Conservation (phyloP, 345 rosid genomes). For the Euphorbia peplus region DNA sequence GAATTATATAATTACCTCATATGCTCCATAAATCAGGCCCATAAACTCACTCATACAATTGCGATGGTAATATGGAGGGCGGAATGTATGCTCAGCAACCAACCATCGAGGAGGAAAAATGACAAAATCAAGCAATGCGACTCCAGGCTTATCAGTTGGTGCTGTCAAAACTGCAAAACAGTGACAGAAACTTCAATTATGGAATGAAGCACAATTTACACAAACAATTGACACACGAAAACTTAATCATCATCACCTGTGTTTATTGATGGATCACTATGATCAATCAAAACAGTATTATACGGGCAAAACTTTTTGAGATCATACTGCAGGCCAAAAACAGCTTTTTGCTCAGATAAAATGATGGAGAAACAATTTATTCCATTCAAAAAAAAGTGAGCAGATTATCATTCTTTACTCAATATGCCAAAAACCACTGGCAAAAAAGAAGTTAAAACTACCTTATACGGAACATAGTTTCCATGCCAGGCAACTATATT, state of each 20-base stretch:
- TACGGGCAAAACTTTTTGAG: constrained; percentile 89
- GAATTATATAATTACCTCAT: constrained; percentile 54
- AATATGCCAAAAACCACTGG: constrained; percentile 2
- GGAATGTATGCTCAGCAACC: constrained; percentile 95
- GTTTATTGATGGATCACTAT: constrained; percentile 88
- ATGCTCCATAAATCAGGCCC: constrained; percentile 89
- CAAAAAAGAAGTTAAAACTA: constrained; percentile 17
- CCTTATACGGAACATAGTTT: constrained; percentile 91
- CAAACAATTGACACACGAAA: not conserved
- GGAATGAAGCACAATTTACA: constrained; percentile 14
- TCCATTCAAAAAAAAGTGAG: not conserved
- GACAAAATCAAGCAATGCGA: constrained; percentile 92
- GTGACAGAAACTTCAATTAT: constrained; percentile 9
- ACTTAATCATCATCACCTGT: constrained; percentile 48
- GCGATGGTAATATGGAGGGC: constrained; percentile 95
- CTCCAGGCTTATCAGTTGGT: constrained; percentile 95
- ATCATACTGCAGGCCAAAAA: constrained; percentile 61
- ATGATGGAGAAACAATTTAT: not conserved
- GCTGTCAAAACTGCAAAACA: constrained; percentile 80
- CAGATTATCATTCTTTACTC: not conserved
- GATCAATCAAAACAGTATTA: constrained; percentile 88
- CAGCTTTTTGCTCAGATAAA: not conserved
- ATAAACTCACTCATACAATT: constrained; percentile 99
- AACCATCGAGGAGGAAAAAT: constrained; percentile 95
- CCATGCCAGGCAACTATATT: constrained; percentile 99